Evolutionary conservation across 2,329 filamentous ascomycete genomes (phyloP).

Genomic region (Aurifilum marmelostoma): DNA sequence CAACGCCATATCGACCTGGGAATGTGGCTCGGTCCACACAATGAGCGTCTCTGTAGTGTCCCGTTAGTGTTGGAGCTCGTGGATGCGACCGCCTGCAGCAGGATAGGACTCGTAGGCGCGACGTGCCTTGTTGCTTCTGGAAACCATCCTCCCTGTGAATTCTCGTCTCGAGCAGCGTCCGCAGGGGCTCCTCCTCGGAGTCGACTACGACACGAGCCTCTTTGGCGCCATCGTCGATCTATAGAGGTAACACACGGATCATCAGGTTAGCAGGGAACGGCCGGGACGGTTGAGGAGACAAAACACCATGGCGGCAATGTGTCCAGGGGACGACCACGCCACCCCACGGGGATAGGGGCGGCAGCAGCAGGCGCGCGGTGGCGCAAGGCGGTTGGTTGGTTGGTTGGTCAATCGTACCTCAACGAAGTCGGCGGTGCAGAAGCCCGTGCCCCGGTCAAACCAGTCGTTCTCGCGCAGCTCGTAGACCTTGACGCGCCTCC

Average conservation of each 20-base stretch:
- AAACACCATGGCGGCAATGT: not conserved
- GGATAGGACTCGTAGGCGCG: not conserved
- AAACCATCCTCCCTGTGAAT: constrained; percentile 95
- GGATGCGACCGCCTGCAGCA: constrained; percentile 31
- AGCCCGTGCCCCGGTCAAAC: constrained; percentile 96
- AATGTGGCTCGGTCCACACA: constrained; percentile 88
- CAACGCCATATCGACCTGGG: constrained; percentile 92
- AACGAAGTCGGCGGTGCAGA: constrained; percentile 79
- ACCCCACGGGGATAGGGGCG: not conserved
- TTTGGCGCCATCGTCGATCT: constrained; percentile 67
- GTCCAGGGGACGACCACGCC: not conserved
- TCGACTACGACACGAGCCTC: constrained; percentile 88
- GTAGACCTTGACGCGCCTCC: constrained; percentile 94
- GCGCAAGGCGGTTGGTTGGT: constrained; percentile 10
- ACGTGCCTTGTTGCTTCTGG: constrained; percentile 92
- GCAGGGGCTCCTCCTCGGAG: constrained; percentile 87
- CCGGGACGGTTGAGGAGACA: constrained; percentile 3
- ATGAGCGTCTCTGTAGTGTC: constrained; percentile 80
- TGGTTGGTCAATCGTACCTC: constrained; percentile 61
- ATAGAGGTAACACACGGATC: constrained; percentile 28
- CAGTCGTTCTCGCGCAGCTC: constrained; percentile 98
- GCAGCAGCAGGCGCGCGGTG: constrained; percentile 11
- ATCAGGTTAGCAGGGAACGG: constrained; percentile 31
- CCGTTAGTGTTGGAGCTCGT: constrained; percentile 37
- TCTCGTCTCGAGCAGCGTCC: constrained; percentile 83